A percentile compares a stretch with the other conserved stretches of the same genome.
Conservation (phyloP, 2,329 filamentous ascomycete genomes). For the Meredithiella fracta region DNA sequence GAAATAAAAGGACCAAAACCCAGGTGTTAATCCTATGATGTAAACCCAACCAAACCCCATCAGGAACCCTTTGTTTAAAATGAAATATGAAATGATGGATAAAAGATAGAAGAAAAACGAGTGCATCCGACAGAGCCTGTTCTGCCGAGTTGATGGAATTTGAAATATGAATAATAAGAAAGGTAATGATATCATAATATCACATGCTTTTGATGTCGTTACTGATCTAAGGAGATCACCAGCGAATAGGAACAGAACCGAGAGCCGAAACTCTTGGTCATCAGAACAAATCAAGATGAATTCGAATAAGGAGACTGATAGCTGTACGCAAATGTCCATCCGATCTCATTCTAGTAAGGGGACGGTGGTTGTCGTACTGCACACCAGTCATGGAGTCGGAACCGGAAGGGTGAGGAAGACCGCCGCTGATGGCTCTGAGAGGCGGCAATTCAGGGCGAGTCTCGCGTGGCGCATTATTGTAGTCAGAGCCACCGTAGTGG, state of each 20-base stretch:
- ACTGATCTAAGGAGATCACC: background rate
- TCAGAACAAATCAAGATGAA: background rate
- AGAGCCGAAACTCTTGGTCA: conserved; percentile 3
- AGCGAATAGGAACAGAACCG: background rate
- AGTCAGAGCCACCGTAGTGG: conserved; percentile 16
- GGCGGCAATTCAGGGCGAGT: conserved; percentile 32
- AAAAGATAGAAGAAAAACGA: background rate
- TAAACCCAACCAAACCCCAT: background rate
- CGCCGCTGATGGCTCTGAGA: conserved; percentile 25
- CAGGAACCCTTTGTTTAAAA: background rate
- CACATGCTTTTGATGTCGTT: background rate
- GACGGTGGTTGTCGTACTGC: conserved; percentile 33
- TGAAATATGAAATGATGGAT: background rate
- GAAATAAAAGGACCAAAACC: background rate
- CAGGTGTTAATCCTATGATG: conserved; percentile 1
- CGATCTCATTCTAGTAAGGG: conserved; percentile 2
- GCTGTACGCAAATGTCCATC: background rate
- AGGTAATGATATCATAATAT: conserved; percentile 4
- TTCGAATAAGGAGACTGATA: too few relatives aligned
- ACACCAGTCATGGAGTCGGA: conserved; percentile 51
- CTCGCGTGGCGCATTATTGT: conserved; percentile 15
- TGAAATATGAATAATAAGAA: background rate
- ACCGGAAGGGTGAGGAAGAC: conserved; percentile 26
- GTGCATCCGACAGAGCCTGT: background rate
- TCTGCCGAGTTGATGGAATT: background rate